A percentile compares a stretch with the other conserved stretches of the same genome.
These are phyloP conservation scores for Coemansia sp. DNA, from an alignment of 192 early-diverging fungal species.

Conservation along the genomic window DNA sequence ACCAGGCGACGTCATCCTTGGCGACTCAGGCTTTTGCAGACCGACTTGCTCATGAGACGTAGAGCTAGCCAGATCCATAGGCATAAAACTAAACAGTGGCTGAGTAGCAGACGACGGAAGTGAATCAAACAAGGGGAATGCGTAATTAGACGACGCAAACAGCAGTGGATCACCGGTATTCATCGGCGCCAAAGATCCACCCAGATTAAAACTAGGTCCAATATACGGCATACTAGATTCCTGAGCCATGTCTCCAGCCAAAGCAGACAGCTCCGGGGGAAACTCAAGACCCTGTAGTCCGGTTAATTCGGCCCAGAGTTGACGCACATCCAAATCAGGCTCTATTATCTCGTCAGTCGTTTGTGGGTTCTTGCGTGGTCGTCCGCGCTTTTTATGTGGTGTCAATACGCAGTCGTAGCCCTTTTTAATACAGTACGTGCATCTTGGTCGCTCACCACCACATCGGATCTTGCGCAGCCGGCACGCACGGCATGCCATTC, in stretches of 20 bases:
- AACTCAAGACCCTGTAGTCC: conserved; percentile 38
- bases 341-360: too few relatives aligned
- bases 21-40: background rate
- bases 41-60: background rate
- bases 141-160: conserved; percentile 47
- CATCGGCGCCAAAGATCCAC: background rate
- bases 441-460: conserved; percentile 55
- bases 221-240: conserved; percentile 13
- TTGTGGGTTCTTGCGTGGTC: conserved; percentile 24
- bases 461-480: conserved; percentile 57
- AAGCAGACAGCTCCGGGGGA: conserved; percentile 37
- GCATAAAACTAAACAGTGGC: background rate
- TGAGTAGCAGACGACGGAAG: background rate
- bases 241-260: conserved; percentile 38
- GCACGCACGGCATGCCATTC: conserved; percentile 57
- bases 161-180: background rate
- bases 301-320: conserved; percentile 50
- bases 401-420: conserved; percentile 53
- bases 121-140: conserved; percentile 29
- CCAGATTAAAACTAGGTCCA: conserved; percentile 21
- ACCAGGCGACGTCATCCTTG: background rate
- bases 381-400: conserved; percentile 55
- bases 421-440: conserved; percentile 55
- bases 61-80: too few relatives aligned
- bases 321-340: conserved; percentile 35